phyloP scores from a whole-genome alignment of 2,329 filamentous ascomycete genomes.

The Pseudogymnoascus sp. region DNA sequence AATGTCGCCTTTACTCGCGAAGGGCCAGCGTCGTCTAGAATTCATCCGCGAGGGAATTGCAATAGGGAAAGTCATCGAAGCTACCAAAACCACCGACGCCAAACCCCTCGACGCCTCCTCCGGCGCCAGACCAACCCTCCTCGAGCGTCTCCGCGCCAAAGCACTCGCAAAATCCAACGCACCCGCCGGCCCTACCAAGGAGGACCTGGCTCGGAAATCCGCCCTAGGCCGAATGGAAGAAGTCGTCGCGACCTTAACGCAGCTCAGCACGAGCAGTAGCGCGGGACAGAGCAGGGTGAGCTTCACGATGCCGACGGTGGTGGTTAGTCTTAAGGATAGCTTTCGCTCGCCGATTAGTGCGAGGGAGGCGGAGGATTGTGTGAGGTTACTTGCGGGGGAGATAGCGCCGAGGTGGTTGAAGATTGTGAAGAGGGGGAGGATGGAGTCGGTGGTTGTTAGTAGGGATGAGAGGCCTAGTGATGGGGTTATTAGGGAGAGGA shows the following conservation, averaged over 20 bases:
- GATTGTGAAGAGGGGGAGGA: slow-evolving; percentile 35
- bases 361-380: slow-evolving; percentile 37
- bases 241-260: slow-evolving; percentile 56
- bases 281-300: slow-evolving; percentile 48
- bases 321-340: slow-evolving; percentile 61
- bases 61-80: slow-evolving; percentile 27
- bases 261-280: slow-evolving; percentile 48
- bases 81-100: slow-evolving; percentile 22
- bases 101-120: slow-evolving; percentile 9
- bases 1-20: slow-evolving; percentile 49
- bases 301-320: slow-evolving; percentile 54
- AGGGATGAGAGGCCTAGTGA: slow-evolving; percentile 23
- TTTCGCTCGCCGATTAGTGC: slow-evolving; percentile 38
- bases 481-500: slow-evolving; percentile 19
- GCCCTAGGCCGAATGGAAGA: slow-evolving; percentile 62
- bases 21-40: slow-evolving; percentile 60
- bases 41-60: slow-evolving; percentile 56
- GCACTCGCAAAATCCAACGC: slow-evolving; percentile 42
- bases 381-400: slow-evolving; percentile 38
- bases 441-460: slow-evolving; percentile 38
- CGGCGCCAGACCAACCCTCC: slow-evolving; percentile 51
- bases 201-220: slow-evolving; percentile 50
- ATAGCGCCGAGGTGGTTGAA: slow-evolving; percentile 42
- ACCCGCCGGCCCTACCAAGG: slow-evolving; percentile 39
- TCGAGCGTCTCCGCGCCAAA: slow-evolving; percentile 70